A percentile compares a stretch with the other conserved stretches of the same genome.
Conservation (phyloP, 2,329 filamentous ascomycete species). For the Annulohypoxylon truncatum region DNA sequence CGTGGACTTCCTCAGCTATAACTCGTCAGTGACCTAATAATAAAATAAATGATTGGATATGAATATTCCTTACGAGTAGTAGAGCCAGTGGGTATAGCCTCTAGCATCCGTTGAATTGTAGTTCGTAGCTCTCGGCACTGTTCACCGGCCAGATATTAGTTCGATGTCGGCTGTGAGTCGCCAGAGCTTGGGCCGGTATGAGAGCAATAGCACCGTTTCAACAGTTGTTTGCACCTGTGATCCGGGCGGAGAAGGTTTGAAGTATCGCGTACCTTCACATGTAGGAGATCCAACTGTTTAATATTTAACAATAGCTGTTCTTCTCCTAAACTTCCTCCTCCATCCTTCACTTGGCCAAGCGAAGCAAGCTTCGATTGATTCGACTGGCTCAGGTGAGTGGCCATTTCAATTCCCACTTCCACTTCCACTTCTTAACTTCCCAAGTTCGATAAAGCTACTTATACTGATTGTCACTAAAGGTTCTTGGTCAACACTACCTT, state of each 20-base stretch:
- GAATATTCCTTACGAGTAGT: conserved; percentile 60
- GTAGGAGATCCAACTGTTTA: conserved; percentile 64
- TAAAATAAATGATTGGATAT: not conserved
- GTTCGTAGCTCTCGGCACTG: conserved; percentile 62
- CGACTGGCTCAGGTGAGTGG: not conserved
- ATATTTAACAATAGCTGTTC: conserved; percentile 62
- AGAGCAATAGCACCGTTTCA: not conserved
- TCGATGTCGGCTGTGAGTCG: not conserved
- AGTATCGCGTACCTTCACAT: conserved; percentile 61
- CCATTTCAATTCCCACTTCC: not conserved
- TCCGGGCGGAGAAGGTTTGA: too few relatives aligned
- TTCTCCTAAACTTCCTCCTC: conserved; percentile 57
- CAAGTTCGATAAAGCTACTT: not conserved
- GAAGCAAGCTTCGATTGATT: conserved; percentile 8
- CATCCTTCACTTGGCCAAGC: conserved; percentile 44
- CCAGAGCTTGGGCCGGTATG: not conserved
- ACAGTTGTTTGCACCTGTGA: not conserved
- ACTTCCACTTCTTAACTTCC: not conserved
- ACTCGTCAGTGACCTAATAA: too few relatives aligned
- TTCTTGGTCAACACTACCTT: too few relatives aligned
- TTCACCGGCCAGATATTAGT: not conserved
- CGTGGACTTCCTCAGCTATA: conserved; percentile 64
- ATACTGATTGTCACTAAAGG: too few relatives aligned
- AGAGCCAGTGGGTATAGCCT: conserved; percentile 62
- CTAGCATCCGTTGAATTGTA: conserved; percentile 62